Evolutionary conservation across 2,329 filamentous ascomycete genomes (phyloP).

Genomic region (Lachnellula willkommii): DNA sequence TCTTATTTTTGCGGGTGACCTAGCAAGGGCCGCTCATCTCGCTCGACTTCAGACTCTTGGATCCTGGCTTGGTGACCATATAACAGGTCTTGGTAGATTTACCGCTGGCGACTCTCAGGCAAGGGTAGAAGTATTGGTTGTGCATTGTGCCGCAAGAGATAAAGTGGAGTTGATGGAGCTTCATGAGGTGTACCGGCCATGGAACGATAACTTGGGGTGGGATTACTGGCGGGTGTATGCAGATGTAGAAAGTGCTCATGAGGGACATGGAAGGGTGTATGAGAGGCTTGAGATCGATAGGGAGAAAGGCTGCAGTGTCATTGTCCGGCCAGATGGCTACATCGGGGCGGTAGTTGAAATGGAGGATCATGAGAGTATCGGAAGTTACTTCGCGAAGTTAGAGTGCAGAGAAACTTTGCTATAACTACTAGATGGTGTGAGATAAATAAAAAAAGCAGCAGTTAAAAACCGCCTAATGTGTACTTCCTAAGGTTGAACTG

Average conservation of each 20-base stretch:
- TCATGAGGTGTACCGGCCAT: slow-evolving; percentile 44
- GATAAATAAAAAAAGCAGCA: too few relatives aligned
- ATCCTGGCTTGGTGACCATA: slow-evolving; percentile 33
- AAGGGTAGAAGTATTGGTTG: slow-evolving; percentile 52
- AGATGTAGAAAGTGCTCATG: slow-evolving; percentile 49
- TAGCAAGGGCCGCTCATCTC: slow-evolving; percentile 41
- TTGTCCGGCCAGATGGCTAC: slow-evolving; percentile 68
- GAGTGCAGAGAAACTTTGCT: background rate
- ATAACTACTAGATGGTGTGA: background rate
- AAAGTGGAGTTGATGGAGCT: slow-evolving; percentile 48
- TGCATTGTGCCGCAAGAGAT: slow-evolving; percentile 50
- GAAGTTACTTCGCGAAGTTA: background rate
- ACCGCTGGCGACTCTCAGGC: slow-evolving; percentile 40
- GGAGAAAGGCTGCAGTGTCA: slow-evolving; percentile 50
- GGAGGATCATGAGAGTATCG: slow-evolving; percentile 12
- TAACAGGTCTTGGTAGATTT: slow-evolving; percentile 41
- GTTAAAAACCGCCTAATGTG: too few relatives aligned
- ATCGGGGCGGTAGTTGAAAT: slow-evolving; percentile 53
- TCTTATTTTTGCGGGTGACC: slow-evolving; percentile 57
- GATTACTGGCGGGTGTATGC: slow-evolving; percentile 53
- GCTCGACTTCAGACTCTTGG: slow-evolving; percentile 44
- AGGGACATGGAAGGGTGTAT: slow-evolving; percentile 48
- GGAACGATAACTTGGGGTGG: slow-evolving; percentile 44
- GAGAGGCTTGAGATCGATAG: slow-evolving; percentile 56
- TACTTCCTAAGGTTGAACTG: too few relatives aligned